Base-by-base conservation (phyloP, 805 yeast species). In the Grigorovia jiainica region DNA sequence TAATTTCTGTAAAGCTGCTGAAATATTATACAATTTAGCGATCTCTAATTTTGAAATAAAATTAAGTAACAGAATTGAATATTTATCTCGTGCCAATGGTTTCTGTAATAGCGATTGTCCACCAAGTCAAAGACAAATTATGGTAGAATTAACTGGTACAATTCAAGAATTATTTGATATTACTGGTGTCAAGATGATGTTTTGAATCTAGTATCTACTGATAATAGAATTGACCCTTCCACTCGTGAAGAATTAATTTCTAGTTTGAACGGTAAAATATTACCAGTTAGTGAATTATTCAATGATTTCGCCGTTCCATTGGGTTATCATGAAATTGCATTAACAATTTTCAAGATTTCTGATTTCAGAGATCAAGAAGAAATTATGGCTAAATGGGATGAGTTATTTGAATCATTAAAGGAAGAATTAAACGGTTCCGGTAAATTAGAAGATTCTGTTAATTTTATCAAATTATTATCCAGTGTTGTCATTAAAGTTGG, bases 1-100 rank as follows among this genome's bases (percentile, higher is more conserved):
- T 36, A 75, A 80, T 45, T 82, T 79, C 59, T 79, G 75, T 51
- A 78, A 79, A 30, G 95, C 97, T n/a, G 95, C 97, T 0, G 75
- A 75, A 49, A 82, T 84, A 18, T 67, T 87, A 38, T 82, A 82
- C 53, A 72, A 76, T 5, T 66, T 92, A 43, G 82, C 96, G 0
- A 66, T 78, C 17, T 82, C 94, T 15, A 80, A 78, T 40, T 86
- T 87, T 59, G 72, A 73, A 9, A 68, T 90, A 39, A 65, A 73
- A 30, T 70, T 90, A 44, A 71, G 74, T 31, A 80, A 82, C 53
- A 75, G 98, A 58, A 81, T 90, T 35, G 96, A 89, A 61, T 87
- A 75, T 57, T 68, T 92, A 42, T 85, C 97, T 1, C 74, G 97
- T 50, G 97, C 97, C 1, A 83, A 82, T 60, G 95, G 95, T 3